Evolutionary conservation across 257 asterid genomes (phyloP).

Genomic region (Agastache rugosa): DNA sequence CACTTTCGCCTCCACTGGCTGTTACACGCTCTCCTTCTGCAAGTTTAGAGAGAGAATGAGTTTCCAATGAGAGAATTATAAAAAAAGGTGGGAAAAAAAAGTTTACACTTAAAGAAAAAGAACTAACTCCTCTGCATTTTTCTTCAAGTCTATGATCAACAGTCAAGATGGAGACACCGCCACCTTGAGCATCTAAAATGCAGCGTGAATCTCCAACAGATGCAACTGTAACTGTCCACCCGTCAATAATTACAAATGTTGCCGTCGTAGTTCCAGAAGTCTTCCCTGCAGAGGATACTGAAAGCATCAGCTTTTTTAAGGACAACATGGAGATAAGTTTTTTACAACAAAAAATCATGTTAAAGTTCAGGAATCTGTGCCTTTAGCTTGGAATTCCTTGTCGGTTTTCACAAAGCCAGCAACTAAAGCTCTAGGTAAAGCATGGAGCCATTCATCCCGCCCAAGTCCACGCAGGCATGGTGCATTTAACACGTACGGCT

Average conservation of each 20-base stretch:
- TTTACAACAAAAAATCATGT: not conserved
- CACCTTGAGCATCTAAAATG: slow-evolving; percentile 77
- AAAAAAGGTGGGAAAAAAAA: not conserved
- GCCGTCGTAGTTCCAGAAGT: slow-evolving; percentile 97
- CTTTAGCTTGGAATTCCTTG: slow-evolving; percentile 84
- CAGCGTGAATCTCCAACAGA: slow-evolving; percentile 96
- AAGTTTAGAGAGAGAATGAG: slow-evolving; percentile 19
- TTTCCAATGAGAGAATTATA: not conserved
- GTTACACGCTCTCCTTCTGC: slow-evolving; percentile 90
- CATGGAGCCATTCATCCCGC: slow-evolving; percentile 87
- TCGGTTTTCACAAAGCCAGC: slow-evolving; percentile 91
- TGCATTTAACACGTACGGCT: slow-evolving; percentile 65
- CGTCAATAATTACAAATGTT: slow-evolving; percentile 80
- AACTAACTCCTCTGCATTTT: slow-evolving; percentile 79
- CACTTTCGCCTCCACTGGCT: slow-evolving; percentile 91
- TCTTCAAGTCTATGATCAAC: slow-evolving; percentile 95
- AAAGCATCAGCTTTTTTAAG: not conserved
- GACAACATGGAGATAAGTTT: not conserved
- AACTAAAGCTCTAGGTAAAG: slow-evolving; percentile 86
- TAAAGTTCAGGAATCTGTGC: slow-evolving; percentile 46
- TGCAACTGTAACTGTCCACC: slow-evolving; percentile 92
- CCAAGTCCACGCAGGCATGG: slow-evolving; percentile 71
- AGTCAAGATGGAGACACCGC: slow-evolving; percentile 65
- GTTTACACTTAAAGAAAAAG: not conserved
- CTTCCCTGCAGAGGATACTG: slow-evolving; percentile 55